Percentiles rank a stretch among this genome's conserved stretches.
These are phyloP conservation scores for Diaporthe caulivora DNA, from an alignment of 2,329 filamentous ascomycete species.

Conservation along the genomic window DNA sequence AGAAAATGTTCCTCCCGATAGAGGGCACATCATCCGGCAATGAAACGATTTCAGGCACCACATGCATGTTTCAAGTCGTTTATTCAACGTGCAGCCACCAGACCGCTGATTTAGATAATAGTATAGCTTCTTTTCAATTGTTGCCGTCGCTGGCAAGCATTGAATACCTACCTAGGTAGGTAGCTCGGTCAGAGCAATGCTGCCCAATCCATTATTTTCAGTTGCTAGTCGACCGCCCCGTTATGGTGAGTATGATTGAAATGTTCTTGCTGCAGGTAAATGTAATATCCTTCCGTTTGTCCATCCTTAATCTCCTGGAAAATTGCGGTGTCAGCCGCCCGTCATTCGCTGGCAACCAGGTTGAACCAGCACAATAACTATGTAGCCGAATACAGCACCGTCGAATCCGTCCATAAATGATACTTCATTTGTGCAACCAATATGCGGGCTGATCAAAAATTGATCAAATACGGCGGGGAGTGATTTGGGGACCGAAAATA, in stretches of 20 bases:
- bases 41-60: slow-evolving; percentile 19
- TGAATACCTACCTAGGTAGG: neutral
- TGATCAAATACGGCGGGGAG: neutral
- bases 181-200: neutral
- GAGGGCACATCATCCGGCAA: slow-evolving; percentile 13
- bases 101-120: too few species aligned
- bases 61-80: neutral
- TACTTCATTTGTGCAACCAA: neutral
- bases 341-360: neutral
- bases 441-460: neutral
- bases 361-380: neutral
- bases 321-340: neutral
- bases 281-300: neutral
- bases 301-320: neutral
- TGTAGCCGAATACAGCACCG: neutral
- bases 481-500: slow-evolving; percentile 18
- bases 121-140: neutral
- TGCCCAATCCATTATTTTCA: neutral
- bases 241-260: too few species aligned
- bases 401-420: neutral
- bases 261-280: neutral
- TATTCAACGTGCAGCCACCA: neutral
- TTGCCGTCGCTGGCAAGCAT: neutral
- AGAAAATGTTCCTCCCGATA: neutral
- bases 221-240: too few species aligned